Base-by-base conservation (phyloP, 108 stramenopile genomes). In the Licmophora abbreviata region DNA sequence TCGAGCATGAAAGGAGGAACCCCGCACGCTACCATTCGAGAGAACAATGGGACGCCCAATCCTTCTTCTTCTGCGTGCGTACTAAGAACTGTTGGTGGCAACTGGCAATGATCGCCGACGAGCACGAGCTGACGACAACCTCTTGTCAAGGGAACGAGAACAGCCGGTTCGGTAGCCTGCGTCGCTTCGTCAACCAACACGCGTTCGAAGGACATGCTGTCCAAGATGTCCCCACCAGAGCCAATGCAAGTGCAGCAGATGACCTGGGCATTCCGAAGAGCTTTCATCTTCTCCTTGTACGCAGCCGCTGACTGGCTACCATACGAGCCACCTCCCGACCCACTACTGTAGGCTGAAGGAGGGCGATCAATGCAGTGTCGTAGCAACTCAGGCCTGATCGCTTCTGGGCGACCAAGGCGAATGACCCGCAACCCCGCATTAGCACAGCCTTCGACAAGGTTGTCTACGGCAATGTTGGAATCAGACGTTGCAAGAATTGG, bases 391-490 rank as follows among this genome's bases (percentile, higher is more conserved):
- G 94, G 91, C 1, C 95, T 76, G 29, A 95, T 88, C 8, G 88
- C 88, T 52, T 92, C 95, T 1, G 95, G 90, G 27, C 90, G 73
- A 11, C 97, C 97, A 33, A 98, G 58, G 17, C 97, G 85, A 20
- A 98, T 81, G 22, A 90, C 95, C 2, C 69, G 69, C 36, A 97
- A 62, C 36, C 95, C 87, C 28, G 79, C 89, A 43, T 77, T 82
- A 9, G 84, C 88, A 56, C 88, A 92, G 29, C 97, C 95, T 65
- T 96, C 95, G 22, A 96, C 85, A 30, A 99, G 59, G 60, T 99
- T 95, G 58, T 99, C 97, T 4, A 96, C 97, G 14, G 97, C 97
- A 54, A 95, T 95, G 63, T 99, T 97, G 23, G 93, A 94, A 77
- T 94, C 93, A 3, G 81, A 84, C 7, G 88, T 89, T 14, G 88